Evolutionary conservation across 345 rosid genomes (phyloP).

Genomic region (Hypericum androsaemum): DNA sequence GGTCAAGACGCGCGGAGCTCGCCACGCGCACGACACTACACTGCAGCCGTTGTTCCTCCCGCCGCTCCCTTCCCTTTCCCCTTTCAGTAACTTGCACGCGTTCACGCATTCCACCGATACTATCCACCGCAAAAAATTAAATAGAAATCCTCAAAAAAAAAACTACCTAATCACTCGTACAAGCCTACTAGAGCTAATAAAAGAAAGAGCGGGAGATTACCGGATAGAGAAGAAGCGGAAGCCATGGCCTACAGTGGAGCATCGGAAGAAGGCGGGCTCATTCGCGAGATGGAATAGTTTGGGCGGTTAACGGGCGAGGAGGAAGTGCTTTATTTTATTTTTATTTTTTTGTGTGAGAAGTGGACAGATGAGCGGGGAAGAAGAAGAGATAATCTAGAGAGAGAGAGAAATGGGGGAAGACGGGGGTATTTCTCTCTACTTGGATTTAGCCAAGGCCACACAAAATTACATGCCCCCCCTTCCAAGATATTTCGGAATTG

Average conservation of each 20-base stretch:
- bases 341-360: slow-evolving; percentile 11
- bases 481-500: slow-evolving; percentile 21
- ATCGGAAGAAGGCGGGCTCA: slow-evolving; percentile 37
- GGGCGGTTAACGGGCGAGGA: neutral
- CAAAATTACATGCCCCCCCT: slow-evolving; percentile 29
- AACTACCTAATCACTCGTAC: neutral
- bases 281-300: slow-evolving; percentile 22
- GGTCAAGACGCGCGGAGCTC: slow-evolving; percentile 78
- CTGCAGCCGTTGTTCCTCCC: slow-evolving; percentile 59
- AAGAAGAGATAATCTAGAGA: slow-evolving; percentile 56
- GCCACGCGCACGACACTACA: slow-evolving; percentile 79
- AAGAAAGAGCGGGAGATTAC: slow-evolving; percentile 21
- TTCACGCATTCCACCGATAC: slow-evolving; percentile 82
- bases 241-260: slow-evolving; percentile 47
- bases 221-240: slow-evolving; percentile 70
- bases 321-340: slow-evolving; percentile 8
- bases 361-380: slow-evolving; percentile 22
- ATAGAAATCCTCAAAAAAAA: neutral
- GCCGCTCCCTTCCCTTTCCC: slow-evolving; percentile 23
- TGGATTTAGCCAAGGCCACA: slow-evolving; percentile 37
- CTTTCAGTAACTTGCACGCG: slow-evolving; percentile 61
- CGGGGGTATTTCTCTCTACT: neutral
- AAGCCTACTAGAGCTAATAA: neutral
- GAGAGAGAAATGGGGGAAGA: slow-evolving; percentile 14
- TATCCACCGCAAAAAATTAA: slow-evolving; percentile 22